Percentiles rank a stretch among this genome's conserved stretches.
Evolutionary conservation across 257 asterid genomes (phyloP).

Genomic region (Penstemon eatonii): DNA sequence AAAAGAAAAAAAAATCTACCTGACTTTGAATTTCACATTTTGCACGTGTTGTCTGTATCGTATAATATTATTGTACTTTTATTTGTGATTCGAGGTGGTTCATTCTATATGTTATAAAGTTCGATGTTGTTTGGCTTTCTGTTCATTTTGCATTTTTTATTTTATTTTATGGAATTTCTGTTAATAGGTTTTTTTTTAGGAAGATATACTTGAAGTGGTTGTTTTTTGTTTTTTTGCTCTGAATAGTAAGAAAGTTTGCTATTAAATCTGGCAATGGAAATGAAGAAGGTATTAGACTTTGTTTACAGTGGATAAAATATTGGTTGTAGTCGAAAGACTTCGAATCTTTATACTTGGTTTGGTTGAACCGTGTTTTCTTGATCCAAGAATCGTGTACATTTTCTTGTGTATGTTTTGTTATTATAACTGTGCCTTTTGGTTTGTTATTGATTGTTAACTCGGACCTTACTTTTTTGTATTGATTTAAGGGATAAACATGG

Average conservation of each 20-base stretch:
- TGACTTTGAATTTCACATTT: slow-evolving; percentile 6
- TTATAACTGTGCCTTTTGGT: not conserved
- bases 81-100: not conserved
- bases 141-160: slow-evolving; percentile 7
- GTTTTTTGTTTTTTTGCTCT: not conserved
- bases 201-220: slow-evolving; percentile 4
- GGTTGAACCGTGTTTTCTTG: not conserved
- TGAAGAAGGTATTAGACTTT: not conserved
- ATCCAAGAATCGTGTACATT: not conserved
- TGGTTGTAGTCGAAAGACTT: not conserved
- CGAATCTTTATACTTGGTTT: not conserved
- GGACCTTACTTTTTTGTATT: not conserved
- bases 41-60: not conserved
- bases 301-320: slow-evolving; percentile 8
- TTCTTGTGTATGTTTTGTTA: not conserved
- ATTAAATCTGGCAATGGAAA: not conserved
- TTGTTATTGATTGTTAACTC: not conserved
- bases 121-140: slow-evolving; percentile 4
- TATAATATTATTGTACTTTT: not conserved
- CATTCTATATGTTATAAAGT: not conserved
- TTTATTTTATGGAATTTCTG: not conserved
- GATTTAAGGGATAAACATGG: slow-evolving; percentile 56
- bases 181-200: not conserved
- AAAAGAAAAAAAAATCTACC: no score
- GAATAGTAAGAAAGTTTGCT: not conserved